phyloP scores from a whole-genome alignment of 169 alveolate species.

The Plasmodium malariae region DNA sequence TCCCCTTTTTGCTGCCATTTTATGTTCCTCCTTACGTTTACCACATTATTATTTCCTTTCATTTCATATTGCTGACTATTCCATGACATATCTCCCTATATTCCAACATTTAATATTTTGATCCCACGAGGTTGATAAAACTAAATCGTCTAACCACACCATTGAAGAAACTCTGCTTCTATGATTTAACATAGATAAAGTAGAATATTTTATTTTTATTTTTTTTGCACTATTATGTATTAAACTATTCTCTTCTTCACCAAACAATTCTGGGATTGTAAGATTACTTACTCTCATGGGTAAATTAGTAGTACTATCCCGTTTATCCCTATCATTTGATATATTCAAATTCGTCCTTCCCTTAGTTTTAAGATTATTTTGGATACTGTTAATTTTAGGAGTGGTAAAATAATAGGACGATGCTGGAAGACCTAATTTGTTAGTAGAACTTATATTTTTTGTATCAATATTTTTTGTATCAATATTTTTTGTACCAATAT shows the following conservation, averaged over 20 bases:
- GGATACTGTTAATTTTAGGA: too few species aligned
- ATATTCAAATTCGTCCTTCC: too few species aligned
- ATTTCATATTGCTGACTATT: background rate
- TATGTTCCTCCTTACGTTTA: too few species aligned
- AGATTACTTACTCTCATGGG: too few species aligned
- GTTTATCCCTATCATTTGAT: background rate
- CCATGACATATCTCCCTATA: background rate
- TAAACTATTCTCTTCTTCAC: too few species aligned
- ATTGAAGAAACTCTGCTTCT: conserved; percentile 55
- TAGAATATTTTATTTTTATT: conserved; percentile 18
- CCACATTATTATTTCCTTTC: too few species aligned
- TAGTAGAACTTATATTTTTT: too few species aligned
- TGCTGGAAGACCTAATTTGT: too few species aligned
- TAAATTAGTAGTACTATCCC: background rate
- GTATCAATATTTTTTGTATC: background rate
- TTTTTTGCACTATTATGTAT: background rate
- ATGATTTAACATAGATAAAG: conserved; percentile 51
- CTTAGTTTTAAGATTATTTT: too few species aligned
- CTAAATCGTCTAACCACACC: conserved; percentile 46
- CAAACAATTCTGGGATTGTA: too few species aligned
- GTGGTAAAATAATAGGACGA: too few species aligned
- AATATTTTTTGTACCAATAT: background rate
- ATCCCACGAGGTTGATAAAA: conserved; percentile 64
- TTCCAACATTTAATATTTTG: conserved; percentile 71
- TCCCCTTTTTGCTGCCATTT: too few species aligned